A percentile compares a stretch with the other conserved stretches of the same genome.
These are phyloP conservation scores for Dendrobium chrysotoxum DNA, from an alignment of 106 monocot genomes.

Conservation along the genomic window DNA sequence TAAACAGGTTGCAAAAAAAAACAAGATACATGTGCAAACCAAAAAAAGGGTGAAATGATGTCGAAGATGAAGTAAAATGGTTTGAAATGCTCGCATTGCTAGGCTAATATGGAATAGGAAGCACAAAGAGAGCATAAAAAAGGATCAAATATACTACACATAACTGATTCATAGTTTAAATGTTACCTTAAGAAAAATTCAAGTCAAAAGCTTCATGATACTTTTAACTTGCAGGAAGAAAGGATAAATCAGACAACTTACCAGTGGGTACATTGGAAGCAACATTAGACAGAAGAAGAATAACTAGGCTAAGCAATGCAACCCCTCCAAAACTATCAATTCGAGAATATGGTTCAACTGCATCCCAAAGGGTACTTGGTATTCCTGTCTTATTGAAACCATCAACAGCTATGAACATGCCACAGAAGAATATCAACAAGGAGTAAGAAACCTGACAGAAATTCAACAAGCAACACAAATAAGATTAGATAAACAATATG, in stretches of 20 bases:
- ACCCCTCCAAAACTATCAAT: constrained; percentile 6
- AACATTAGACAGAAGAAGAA: constrained; percentile 9
- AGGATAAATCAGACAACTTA: not conserved
- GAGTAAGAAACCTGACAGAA: constrained; percentile 12
- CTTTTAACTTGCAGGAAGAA: not conserved
- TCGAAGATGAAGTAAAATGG: too few relatives aligned
- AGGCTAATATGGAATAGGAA: too few relatives aligned
- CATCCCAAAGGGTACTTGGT: constrained; percentile 1
- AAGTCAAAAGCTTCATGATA: not conserved
- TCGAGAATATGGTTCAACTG: not conserved
- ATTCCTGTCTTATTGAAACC: constrained; percentile 13
- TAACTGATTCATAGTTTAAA: too few relatives aligned
- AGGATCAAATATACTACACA: too few relatives aligned
- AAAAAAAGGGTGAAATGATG: too few relatives aligned
- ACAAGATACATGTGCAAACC: too few relatives aligned
- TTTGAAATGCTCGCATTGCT: too few relatives aligned
- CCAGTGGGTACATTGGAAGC: constrained; percentile 7
- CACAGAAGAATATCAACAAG: constrained; percentile 7
- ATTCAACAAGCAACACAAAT: not conserved
- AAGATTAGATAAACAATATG: not conserved
- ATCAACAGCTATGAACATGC: constrained; percentile 13
- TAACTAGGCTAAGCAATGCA: constrained; percentile 3
- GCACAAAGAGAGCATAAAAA: too few relatives aligned
- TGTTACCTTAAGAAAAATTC: not conserved
- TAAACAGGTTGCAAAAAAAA: too few relatives aligned